Evolutionary conservation across 2,329 filamentous ascomycete genomes (phyloP).

Genomic region (Fusarium multiceps): DNA sequence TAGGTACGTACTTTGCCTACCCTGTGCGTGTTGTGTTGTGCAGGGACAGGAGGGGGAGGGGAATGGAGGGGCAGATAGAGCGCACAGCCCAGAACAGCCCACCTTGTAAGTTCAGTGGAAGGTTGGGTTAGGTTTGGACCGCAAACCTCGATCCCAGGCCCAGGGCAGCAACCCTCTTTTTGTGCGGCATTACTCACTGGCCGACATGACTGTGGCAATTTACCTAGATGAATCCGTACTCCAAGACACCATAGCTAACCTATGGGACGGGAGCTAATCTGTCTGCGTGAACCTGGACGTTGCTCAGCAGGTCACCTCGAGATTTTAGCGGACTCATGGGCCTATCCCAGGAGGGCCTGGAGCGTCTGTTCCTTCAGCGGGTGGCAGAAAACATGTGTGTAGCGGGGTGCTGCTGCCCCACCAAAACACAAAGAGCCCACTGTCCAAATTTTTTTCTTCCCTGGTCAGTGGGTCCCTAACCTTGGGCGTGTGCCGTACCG

Average conservation of each 20-base stretch:
- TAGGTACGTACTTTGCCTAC: not conserved
- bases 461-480: conserved; percentile 23
- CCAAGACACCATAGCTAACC: not conserved
- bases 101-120: not conserved
- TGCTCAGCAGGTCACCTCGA: conserved; percentile 36
- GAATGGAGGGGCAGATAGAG: conserved; percentile 21
- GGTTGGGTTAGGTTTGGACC: conserved; percentile 8
- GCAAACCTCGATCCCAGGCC: not conserved
- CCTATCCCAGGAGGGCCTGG: conserved; percentile 38
- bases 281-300: not conserved
- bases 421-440: conserved; percentile 30
- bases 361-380: conserved; percentile 34
- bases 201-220: conserved; percentile 29
- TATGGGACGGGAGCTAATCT: not conserved
- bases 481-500: conserved; percentile 24
- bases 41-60: conserved; percentile 11
- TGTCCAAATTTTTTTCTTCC: conserved; percentile 45
- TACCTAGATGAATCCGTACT: not conserved
- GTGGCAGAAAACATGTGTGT: conserved; percentile 13
- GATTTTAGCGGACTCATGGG: conserved; percentile 37
- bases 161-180: conserved; percentile 45
- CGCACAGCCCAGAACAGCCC: not conserved
- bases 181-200: conserved; percentile 30
- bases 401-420: conserved; percentile 31
- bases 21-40: not conserved